These are phyloP conservation scores for Cladosporium sp. DNA, from an alignment of 2,329 filamentous ascomycete species.

Conservation along the genomic window DNA sequence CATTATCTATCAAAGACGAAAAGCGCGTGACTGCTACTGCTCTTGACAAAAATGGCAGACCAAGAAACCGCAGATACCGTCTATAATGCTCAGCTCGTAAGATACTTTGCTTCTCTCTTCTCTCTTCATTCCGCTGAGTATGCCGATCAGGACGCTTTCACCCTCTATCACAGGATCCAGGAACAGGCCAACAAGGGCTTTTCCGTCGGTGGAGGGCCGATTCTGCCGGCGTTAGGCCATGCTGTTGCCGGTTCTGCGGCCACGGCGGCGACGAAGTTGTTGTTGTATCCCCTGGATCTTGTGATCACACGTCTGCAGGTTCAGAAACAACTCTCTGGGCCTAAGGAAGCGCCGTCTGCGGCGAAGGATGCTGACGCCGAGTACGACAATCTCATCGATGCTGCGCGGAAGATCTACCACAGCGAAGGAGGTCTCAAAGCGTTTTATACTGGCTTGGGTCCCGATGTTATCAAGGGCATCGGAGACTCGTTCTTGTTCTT, in stretches of 20 bases:
- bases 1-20: constrained; percentile 14
- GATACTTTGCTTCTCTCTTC: constrained; percentile 22
- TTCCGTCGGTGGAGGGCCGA: constrained; percentile 37
- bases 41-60: constrained; percentile 7
- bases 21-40: neutral
- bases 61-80: constrained; percentile 1
- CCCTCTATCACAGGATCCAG: constrained; percentile 30
- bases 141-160: constrained; percentile 31
- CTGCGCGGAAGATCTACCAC: constrained; percentile 67
- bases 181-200: constrained; percentile 23
- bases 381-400: constrained; percentile 69
- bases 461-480: constrained; percentile 49
- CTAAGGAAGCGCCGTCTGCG: constrained; percentile 35
- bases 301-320: constrained; percentile 81
- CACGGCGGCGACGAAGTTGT: constrained; percentile 74
- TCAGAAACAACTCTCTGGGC: constrained; percentile 60
- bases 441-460: constrained; percentile 58
- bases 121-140: constrained; percentile 21
- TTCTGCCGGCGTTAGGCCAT: constrained; percentile 75
- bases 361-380: constrained; percentile 42
- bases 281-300: constrained; percentile 79
- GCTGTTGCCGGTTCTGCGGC: constrained; percentile 77
- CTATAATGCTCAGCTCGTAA: constrained; percentile 33
- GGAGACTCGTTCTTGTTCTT: constrained; percentile 84
- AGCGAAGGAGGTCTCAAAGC: constrained; percentile 69